These are phyloP conservation scores for Pleurostoma richardsiae DNA, from an alignment of 2,329 filamentous ascomycete species.

Conservation along the genomic window DNA sequence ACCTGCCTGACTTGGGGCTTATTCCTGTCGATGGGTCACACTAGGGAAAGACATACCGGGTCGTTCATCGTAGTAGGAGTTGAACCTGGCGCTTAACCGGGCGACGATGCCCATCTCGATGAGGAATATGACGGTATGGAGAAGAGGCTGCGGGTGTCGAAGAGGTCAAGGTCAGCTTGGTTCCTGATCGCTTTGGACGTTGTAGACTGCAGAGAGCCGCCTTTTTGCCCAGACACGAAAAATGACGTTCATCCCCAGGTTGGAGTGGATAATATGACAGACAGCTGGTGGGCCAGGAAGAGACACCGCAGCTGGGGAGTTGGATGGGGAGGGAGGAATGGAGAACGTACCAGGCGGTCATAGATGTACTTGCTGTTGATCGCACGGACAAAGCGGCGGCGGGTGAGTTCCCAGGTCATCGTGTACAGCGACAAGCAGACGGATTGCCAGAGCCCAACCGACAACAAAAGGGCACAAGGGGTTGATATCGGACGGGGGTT, in stretches of 20 bases:
- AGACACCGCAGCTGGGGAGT: slow-evolving; percentile 3
- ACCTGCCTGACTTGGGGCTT: too few species aligned
- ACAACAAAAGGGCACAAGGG: too few species aligned
- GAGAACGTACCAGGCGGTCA: slow-evolving; percentile 61
- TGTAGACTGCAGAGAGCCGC: background rate
- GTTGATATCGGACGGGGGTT: too few species aligned
- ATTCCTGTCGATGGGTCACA: too few species aligned
- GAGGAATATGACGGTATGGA: slow-evolving; percentile 79
- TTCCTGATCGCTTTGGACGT: background rate
- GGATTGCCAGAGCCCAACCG: too few species aligned
- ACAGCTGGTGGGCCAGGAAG: background rate
- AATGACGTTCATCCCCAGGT: background rate
- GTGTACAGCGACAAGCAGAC: too few species aligned
- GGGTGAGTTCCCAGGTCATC: slow-evolving; percentile 55
- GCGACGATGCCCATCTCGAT: slow-evolving; percentile 85
- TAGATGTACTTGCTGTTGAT: slow-evolving; percentile 70
- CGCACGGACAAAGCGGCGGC: slow-evolving; percentile 57
- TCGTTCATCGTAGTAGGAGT: slow-evolving; percentile 86
- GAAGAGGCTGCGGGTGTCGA: slow-evolving; percentile 61
- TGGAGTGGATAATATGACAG: too few species aligned
- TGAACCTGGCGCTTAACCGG: slow-evolving; percentile 81
- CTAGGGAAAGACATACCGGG: slow-evolving; percentile 56
- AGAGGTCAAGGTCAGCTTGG: slow-evolving; percentile 11
- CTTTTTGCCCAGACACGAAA: slow-evolving; percentile 2
- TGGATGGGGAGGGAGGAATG: slow-evolving; percentile 1